Evolutionary conservation across 352 stramenopile genomes (phyloP).

Genomic region (Phytophthora meadii): DNA sequence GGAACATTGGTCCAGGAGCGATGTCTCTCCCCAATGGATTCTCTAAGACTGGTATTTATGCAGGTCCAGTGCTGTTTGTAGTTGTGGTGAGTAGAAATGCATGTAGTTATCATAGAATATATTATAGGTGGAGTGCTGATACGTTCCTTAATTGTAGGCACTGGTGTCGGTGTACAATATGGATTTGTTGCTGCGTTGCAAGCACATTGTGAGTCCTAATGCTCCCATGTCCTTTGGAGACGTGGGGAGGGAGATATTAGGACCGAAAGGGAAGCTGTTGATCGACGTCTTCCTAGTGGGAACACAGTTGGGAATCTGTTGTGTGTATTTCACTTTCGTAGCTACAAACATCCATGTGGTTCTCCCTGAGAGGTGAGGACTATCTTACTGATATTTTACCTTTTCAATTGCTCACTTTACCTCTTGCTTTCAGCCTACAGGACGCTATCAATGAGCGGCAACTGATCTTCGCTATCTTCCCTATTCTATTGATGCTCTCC

Average conservation of each 20-base stretch:
- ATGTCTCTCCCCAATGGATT: slow-evolving; percentile 85
- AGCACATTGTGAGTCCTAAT: slow-evolving; percentile 61
- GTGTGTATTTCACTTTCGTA: slow-evolving; percentile 88
- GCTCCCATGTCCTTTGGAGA: slow-evolving; percentile 75
- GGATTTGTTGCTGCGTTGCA: slow-evolving; percentile 77
- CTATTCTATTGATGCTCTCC: slow-evolving; percentile 70
- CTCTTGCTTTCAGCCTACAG: slow-evolving; percentile 44
- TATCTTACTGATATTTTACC: background rate
- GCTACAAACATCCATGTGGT: slow-evolving; percentile 85
- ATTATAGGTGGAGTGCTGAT: background rate
- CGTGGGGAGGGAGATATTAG: slow-evolving; percentile 69
- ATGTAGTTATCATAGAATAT: no score
- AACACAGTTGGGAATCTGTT: slow-evolving; percentile 84
- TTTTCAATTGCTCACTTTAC: background rate
- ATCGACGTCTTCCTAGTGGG: slow-evolving; percentile 85
- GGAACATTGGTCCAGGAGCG: slow-evolving; percentile 78
- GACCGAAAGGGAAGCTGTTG: slow-evolving; percentile 62
- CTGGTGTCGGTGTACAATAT: slow-evolving; percentile 87
- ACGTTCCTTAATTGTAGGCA: slow-evolving; percentile 35
- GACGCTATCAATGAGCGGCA: slow-evolving; percentile 73
- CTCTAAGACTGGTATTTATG: slow-evolving; percentile 75
- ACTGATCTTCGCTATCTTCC: slow-evolving; percentile 80
- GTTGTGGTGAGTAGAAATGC: slow-evolving; percentile 44
- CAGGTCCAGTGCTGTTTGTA: slow-evolving; percentile 66
- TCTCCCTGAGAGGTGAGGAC: slow-evolving; percentile 56